Evolutionary conservation across 1,284 basidiomycete species (phyloP).

Genomic region (Erythrobasidium hasegawianum): DNA sequence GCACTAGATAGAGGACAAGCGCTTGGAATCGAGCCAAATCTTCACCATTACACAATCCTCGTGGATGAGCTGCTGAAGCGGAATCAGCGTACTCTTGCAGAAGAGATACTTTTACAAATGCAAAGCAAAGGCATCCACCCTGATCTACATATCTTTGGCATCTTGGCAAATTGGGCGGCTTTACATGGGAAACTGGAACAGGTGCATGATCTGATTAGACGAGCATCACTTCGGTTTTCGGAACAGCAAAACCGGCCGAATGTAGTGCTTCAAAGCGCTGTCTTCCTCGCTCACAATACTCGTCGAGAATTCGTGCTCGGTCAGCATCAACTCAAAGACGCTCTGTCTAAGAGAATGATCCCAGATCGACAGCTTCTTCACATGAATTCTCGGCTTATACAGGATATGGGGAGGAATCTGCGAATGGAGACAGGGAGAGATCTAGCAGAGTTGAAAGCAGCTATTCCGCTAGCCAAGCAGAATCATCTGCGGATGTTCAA

Average conservation of each 20-base stretch:
- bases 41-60: conserved; percentile 40
- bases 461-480: not conserved
- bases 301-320: not conserved
- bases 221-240: not conserved
- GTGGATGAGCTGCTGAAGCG: conserved; percentile 34
- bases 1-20: conserved; percentile 37
- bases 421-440: not conserved
- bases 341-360: not conserved
- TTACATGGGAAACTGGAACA: not conserved
- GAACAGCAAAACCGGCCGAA: not conserved
- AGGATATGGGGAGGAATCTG: not conserved
- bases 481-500: not conserved
- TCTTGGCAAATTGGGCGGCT: not conserved
- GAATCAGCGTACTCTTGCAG: conserved; percentile 16
- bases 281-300: not conserved
- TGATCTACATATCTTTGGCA: conserved; percentile 35
- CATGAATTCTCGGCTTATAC: not conserved
- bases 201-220: not conserved
- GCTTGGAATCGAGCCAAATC: conserved; percentile 37
- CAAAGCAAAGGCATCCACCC: conserved; percentile 29
- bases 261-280: not conserved
- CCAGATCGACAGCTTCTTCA: not conserved
- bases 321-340: not conserved
- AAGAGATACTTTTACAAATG: conserved; percentile 33
- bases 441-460: not conserved